phyloP scores from a whole-genome alignment of 2,329 filamentous ascomycete genomes.

The Clarireedia homoeocarpa region DNA sequence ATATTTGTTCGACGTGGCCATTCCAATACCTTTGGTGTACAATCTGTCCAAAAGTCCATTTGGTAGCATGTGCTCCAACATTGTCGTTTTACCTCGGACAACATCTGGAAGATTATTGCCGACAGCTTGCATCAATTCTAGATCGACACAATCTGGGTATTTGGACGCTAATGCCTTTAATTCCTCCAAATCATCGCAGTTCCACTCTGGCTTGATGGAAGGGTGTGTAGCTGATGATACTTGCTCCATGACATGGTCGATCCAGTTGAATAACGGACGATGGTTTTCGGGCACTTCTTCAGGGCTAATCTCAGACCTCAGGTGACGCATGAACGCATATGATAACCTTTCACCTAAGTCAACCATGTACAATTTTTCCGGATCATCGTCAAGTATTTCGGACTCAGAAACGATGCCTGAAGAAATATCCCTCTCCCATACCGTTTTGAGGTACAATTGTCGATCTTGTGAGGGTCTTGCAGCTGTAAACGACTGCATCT shows the following conservation, averaged over 20 bases:
- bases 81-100: conserved; percentile 15
- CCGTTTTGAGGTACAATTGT: conserved; percentile 16
- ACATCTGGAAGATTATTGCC: conserved; percentile 16
- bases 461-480: conserved; percentile 19
- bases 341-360: conserved; percentile 10
- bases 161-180: conserved; percentile 1
- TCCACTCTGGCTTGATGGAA: conserved; percentile 15
- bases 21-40: conserved; percentile 17
- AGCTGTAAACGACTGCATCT: conserved; percentile 14
- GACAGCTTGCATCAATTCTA: conserved; percentile 14
- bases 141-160: conserved; percentile 12
- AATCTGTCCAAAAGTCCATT: conserved; percentile 16
- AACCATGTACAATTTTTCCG: conserved; percentile 10
- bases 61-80: conserved; percentile 19
- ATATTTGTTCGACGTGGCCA: neutral
- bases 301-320: conserved; percentile 1
- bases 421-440: conserved; percentile 13
- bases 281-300: neutral
- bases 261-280: conserved; percentile 7
- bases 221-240: conserved; percentile 11
- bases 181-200: conserved; percentile 2
- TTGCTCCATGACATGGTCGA: conserved; percentile 10
- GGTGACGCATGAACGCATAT: conserved; percentile 2
- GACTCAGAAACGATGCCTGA: conserved; percentile 11
- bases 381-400: conserved; percentile 12